Percentiles rank a stretch among this genome's conserved stretches.
These are phyloP conservation scores for Pseudogymnoascus sp. DNA, from an alignment of 2,329 filamentous ascomycete species.

Conservation along the genomic window DNA sequence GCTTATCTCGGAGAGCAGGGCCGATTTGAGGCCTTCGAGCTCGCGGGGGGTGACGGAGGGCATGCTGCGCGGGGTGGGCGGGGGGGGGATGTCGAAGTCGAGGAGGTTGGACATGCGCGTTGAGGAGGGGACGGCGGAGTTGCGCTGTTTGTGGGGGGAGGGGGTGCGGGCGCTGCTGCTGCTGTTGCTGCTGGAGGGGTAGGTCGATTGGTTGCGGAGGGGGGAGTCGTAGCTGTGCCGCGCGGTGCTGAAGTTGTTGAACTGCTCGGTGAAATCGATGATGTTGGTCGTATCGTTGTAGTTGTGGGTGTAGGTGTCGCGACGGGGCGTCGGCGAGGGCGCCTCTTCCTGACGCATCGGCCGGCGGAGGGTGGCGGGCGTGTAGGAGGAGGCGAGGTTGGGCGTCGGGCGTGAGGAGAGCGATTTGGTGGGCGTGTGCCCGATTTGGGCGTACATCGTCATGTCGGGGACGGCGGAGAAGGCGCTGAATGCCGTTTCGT, in stretches of 20 bases:
- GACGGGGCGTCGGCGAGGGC: slow-evolving; percentile 26
- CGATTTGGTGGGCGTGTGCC: slow-evolving; percentile 52
- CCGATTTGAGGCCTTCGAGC: slow-evolving; percentile 84
- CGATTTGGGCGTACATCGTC: slow-evolving; percentile 70
- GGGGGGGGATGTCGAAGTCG: slow-evolving; percentile 88
- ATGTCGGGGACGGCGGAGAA: slow-evolving; percentile 87
- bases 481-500: slow-evolving; percentile 51
- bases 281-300: slow-evolving; percentile 60
- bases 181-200: too few relatives aligned
- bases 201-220: slow-evolving; percentile 11
- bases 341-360: background rate
- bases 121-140: too few relatives aligned
- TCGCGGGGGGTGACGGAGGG: slow-evolving; percentile 88
- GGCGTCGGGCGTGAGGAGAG: slow-evolving; percentile 24
- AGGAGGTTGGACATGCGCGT: slow-evolving; percentile 57
- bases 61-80: slow-evolving; percentile 83
- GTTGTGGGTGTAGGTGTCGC: slow-evolving; percentile 15
- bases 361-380: background rate
- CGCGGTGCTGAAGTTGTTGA: slow-evolving; percentile 44
- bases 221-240: background rate
- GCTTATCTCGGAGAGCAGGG: slow-evolving; percentile 85
- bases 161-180: too few relatives aligned
- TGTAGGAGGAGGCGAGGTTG: background rate
- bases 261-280: slow-evolving; percentile 81
- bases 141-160: too few relatives aligned